Conservation (phyloP, 1,284 basidiomycete species). For the Apiotrichum brassicae region DNA sequence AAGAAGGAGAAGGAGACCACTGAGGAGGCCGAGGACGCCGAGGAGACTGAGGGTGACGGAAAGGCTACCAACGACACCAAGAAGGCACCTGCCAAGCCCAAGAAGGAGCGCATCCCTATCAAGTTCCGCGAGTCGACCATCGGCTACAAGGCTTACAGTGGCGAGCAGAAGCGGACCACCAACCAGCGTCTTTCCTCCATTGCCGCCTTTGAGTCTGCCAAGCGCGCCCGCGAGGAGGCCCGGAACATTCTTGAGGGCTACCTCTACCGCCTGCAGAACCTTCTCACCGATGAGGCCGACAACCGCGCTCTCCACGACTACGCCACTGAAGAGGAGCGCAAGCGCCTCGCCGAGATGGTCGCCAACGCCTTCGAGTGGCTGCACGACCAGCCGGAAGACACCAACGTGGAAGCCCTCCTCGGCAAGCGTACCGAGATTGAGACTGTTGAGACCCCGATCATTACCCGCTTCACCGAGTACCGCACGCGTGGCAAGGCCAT, state of each 20-base stretch:
- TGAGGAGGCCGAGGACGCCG: slow-evolving; percentile 41
- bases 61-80: slow-evolving; percentile 12
- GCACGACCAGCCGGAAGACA: slow-evolving; percentile 74
- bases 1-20: slow-evolving; percentile 46
- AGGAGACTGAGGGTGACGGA: slow-evolving; percentile 41
- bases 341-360: slow-evolving; percentile 58
- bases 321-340: slow-evolving; percentile 65
- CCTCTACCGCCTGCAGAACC: slow-evolving; percentile 80
- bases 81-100: slow-evolving; percentile 11
- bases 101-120: slow-evolving; percentile 49
- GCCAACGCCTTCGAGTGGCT: slow-evolving; percentile 75
- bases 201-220: slow-evolving; percentile 68
- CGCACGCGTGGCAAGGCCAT: slow-evolving; percentile 60
- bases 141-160: slow-evolving; percentile 63
- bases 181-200: slow-evolving; percentile 68
- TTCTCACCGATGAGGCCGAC: slow-evolving; percentile 61
- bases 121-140: slow-evolving; percentile 59
- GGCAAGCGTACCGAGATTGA: slow-evolving; percentile 71
- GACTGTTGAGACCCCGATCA: slow-evolving; percentile 72
- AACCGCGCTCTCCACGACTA: slow-evolving; percentile 68
- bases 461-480: slow-evolving; percentile 79
- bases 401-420: slow-evolving; percentile 65
- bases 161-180: slow-evolving; percentile 63
- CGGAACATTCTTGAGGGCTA: slow-evolving; percentile 87
- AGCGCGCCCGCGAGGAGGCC: slow-evolving; percentile 77